A percentile compares a stretch with the other conserved stretches of the same genome.
Evolutionary conservation across 306 rosid genomes (phyloP).

Genomic region (Lathyrus aphaca): DNA sequence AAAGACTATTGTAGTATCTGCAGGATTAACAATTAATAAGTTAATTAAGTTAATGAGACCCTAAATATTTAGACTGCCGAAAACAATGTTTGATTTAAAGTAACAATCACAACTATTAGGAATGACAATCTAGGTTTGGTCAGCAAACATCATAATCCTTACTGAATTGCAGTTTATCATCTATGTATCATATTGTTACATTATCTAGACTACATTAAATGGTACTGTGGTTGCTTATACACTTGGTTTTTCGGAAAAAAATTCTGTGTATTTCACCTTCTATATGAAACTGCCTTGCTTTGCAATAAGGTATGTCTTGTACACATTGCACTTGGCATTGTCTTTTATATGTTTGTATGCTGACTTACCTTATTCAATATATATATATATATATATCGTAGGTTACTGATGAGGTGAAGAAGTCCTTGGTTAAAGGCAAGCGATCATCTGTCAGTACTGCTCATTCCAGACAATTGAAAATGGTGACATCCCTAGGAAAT

Average conservation of each 20-base stretch:
- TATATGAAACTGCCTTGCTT: constrained; percentile 21
- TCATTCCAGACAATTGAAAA: constrained; percentile 56
- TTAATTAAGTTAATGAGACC: neutral
- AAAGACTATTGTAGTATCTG: neutral
- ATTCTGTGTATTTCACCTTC: constrained; percentile 13
- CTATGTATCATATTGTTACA: constrained; percentile 15
- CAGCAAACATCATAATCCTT: neutral
- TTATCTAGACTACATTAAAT: constrained; percentile 11
- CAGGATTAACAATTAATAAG: neutral
- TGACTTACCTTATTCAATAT: constrained; percentile 35
- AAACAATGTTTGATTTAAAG: neutral
- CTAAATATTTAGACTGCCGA: neutral
- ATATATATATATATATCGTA: constrained; percentile 50
- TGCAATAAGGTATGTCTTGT: constrained; percentile 23
- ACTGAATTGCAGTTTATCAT: neutral
- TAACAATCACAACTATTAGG: neutral
- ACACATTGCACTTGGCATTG: constrained; percentile 18
- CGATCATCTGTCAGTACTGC: constrained; percentile 59
- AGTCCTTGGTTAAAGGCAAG: constrained; percentile 63
- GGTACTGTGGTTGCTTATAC: constrained; percentile 5
- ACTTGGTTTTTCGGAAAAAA: constrained; percentile 18
- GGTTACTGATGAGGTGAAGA: constrained; percentile 64
- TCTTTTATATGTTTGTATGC: constrained; percentile 30
- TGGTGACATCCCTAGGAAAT: constrained; percentile 50
- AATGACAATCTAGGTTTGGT: constrained; percentile 1